Evolutionary conservation across 2,329 filamentous ascomycete species (phyloP).

Genomic region (Colletotrichum tabaci): DNA sequence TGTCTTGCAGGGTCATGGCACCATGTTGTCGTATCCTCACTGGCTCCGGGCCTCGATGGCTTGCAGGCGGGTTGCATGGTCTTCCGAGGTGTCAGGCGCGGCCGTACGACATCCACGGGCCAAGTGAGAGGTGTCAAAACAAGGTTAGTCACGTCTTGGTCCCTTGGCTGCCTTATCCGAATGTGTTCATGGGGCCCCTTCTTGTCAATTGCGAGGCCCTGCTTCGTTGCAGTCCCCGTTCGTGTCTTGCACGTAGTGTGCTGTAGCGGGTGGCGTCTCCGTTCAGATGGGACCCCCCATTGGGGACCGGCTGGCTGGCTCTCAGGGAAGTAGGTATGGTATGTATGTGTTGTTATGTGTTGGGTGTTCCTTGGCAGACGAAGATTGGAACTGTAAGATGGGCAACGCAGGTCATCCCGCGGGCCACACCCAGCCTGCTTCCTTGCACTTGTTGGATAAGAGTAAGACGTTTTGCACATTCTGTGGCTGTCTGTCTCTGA

Average conservation of each 20-base stretch:
- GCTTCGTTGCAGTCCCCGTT: not conserved
- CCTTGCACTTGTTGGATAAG: slow-evolving; percentile 11
- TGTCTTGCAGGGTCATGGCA: slow-evolving; percentile 21
- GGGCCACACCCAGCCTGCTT: slow-evolving; percentile 30
- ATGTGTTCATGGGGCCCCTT: not conserved
- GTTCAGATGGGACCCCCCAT: not conserved
- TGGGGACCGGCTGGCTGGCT: not conserved
- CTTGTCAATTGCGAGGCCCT: not conserved
- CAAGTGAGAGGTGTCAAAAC: slow-evolving; percentile 27
- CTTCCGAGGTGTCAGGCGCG: slow-evolving; percentile 38
- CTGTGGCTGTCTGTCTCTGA: not conserved
- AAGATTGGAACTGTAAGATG: slow-evolving; percentile 10
- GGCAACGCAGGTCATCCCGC: not conserved
- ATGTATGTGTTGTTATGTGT: not conserved
- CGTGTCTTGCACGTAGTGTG: not conserved
- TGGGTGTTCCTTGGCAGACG: slow-evolving; percentile 29
- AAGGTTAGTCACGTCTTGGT: slow-evolving; percentile 41
- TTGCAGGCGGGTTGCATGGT: slow-evolving; percentile 25
- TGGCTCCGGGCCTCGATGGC: slow-evolving; percentile 22
- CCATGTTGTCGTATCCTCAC: slow-evolving; percentile 30
- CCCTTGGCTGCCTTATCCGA: slow-evolving; percentile 22
- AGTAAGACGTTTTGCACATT: slow-evolving; percentile 30
- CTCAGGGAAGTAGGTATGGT: not conserved
- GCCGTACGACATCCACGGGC: slow-evolving; percentile 15
- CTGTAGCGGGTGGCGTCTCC: slow-evolving; percentile 12